Percentiles rank a stretch among this genome's conserved stretches.
phyloP scores from a whole-genome alignment of 2,329 filamentous ascomycete species.

The Ophiosphaerella narmari region DNA sequence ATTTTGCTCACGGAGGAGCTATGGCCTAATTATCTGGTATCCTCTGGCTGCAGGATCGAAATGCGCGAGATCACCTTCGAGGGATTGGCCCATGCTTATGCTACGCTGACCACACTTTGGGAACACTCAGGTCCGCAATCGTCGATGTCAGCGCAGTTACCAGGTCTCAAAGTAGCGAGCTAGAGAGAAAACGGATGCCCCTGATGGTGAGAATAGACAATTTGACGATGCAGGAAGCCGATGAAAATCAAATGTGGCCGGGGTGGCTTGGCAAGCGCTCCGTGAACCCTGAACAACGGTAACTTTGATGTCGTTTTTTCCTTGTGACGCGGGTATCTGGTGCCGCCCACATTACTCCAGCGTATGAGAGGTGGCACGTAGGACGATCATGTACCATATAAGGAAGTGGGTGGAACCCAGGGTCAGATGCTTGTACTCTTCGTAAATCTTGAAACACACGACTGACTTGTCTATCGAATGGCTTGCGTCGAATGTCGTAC shows the following conservation, averaged over 20 bases:
- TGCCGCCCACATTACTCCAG: too few relatives aligned
- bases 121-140: slow-evolving; percentile 2
- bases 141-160: slow-evolving; percentile 3
- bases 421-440: slow-evolving; percentile 1
- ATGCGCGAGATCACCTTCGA: not conserved
- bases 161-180: slow-evolving; percentile 1
- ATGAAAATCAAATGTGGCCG: not conserved
- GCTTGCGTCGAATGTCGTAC: slow-evolving; percentile 17
- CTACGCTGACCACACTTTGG: not conserved
- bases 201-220: slow-evolving; percentile 12
- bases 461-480: slow-evolving; percentile 3
- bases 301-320: slow-evolving; percentile 9
- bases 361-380: not conserved
- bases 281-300: slow-evolving; percentile 10
- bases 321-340: not conserved
- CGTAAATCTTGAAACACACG: slow-evolving; percentile 15
- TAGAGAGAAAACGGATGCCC: slow-evolving; percentile 2
- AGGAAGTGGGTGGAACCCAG: slow-evolving; percentile 6
- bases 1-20: not conserved
- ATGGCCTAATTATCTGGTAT: slow-evolving; percentile 1
- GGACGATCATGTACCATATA: slow-evolving; percentile 10
- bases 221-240: slow-evolving; percentile 8
- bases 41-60: slow-evolving; percentile 11
- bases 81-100: too few relatives aligned
- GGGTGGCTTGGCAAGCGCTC: not conserved